Base-by-base conservation (phyloP, 2,329 filamentous ascomycete genomes). In the Neocucurbitaria cava region DNA sequence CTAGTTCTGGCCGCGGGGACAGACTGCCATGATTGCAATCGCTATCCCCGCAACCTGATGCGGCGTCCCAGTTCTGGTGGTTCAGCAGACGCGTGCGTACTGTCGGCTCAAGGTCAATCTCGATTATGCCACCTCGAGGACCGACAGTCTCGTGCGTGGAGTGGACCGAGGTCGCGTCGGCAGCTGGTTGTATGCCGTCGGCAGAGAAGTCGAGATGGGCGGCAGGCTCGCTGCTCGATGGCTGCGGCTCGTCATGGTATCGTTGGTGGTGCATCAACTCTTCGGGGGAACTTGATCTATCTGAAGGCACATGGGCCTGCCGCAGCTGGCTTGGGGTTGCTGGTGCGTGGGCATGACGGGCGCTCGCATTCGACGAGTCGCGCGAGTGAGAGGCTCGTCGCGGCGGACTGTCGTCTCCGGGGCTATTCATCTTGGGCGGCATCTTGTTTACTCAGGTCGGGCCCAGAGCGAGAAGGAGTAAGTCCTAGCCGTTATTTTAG, bases 21-120 rank as follows among this genome's bases (percentile, higher is more conserved):
- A 93, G 91, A 15, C 89, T 90, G 64, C 90, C 91, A 77, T 95
- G 89, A 65, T 84, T 82, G 78, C 88, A 91, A 21, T 39, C 24
- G 38, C 20, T 40, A 15, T 40, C 66, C 17, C 72, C 74, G 46
- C 64, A 71, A 24, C 64, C 65, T 24, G 69, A 64, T 11, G 58
- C 49, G 31, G 62, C 65, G 49, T 76, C 77, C 68, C 61, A 72
- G 38, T 71, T 66, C 35, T 75, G 65, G 41, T 76, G 68, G 40
- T 69, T 69, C 46, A 80, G 64, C 46, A 81, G 58, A 18, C 73
- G 68, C 15, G 78, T 72, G 28, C 73, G 75, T 20, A 71, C 73
- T 21, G 72, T 75, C 3, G 74, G 69, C 46, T 75, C 72, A 26
- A 66, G 43, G 41, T 73, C 64, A 40, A 64, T 44, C 38, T 71